Evolutionary conservation across 306 rosid species (phyloP), one percentile per base, ranked within the genome.

Genomic region (Rosa lucieae): DNA sequence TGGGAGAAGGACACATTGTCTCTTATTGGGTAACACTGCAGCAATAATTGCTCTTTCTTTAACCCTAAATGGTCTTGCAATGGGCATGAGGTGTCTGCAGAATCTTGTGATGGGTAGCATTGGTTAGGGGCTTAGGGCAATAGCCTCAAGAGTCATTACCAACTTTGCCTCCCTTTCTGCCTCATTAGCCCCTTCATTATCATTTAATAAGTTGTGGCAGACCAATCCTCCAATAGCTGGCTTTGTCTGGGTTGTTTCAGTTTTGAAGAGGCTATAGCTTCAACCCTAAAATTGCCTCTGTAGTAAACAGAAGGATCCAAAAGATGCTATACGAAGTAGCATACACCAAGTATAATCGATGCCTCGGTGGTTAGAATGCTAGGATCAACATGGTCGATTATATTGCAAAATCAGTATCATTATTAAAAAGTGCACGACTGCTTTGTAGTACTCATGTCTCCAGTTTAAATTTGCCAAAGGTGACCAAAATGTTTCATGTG

Each of bases 81-180:
- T 47, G 66, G 13, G 42, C 49, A 71, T 70, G 51, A 67, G 77
- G 65, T 76, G 87, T 11, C 58, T 46, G 29, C 8, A 6, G 67
- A 86, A 78, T 80, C 77, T 79, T 74, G 85, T 86, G 76, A 68
- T 66, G 46, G 68, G 23, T 66, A 29, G 56, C 70, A 76, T 37
- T 73, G 75, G 74, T 72, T 85, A 86, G 29, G 26, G 29, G 29
- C 29, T 26, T 26, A 26, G 29, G 72, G 70, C 44, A 70, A 78
- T 81, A 80, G 53, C 23, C 65, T 56, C 39, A 82, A 40, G 52
- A 80, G 81, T 73, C 87, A 79, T 81, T 84, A 78, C 62, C 74
- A 8, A 77, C 23, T 48, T 67, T 82, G 89, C 84, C 78, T 83
- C 86, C 80, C 68, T 5, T 68, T 69, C 26, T 74, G 89, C 89